A percentile compares a stretch with the other conserved stretches of the same genome.
Evolutionary conservation across 2,329 filamentous ascomycete genomes (phyloP).

Genomic region (Alternaria rosae): DNA sequence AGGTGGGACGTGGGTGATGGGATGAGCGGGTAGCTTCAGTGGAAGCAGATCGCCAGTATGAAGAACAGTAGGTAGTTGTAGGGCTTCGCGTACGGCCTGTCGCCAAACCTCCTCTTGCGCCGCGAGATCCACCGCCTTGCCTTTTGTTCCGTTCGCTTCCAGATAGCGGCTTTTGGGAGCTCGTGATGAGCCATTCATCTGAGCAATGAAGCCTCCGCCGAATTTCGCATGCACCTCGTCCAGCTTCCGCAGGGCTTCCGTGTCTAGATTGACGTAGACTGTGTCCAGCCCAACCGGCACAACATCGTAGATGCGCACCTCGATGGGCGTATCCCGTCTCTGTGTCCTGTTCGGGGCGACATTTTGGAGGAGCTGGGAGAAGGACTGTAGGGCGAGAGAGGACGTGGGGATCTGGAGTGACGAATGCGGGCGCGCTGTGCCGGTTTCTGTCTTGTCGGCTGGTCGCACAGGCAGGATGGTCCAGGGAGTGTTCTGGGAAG

Average conservation of each 20-base stretch:
- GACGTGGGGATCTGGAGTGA: constrained; percentile 80
- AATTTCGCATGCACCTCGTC: constrained; percentile 86
- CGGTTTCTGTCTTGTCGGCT: constrained; percentile 32
- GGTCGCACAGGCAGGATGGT: constrained; percentile 79
- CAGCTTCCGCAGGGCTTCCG: constrained; percentile 77
- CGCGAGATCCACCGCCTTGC: constrained; percentile 27
- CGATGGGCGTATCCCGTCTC: constrained; percentile 77
- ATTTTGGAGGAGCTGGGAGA: constrained; percentile 75
- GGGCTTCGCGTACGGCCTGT: constrained; percentile 70
- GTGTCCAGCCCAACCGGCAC: constrained; percentile 81
- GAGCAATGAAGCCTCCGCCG: constrained; percentile 65
- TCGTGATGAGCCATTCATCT: constrained; percentile 44
- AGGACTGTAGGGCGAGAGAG: constrained; percentile 78
- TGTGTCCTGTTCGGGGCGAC: constrained; percentile 78
- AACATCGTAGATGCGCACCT: constrained; percentile 83
- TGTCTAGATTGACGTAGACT: constrained; percentile 85
- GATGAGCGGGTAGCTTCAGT: constrained; percentile 77
- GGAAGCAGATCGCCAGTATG: constrained; percentile 86
- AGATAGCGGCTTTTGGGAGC: constrained; percentile 39
- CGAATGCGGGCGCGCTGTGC: constrained; percentile 66
- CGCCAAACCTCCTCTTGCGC: constrained; percentile 48
- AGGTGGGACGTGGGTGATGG: constrained; percentile 83
- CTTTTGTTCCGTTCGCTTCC: constrained; percentile 49
- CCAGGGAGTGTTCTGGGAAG: constrained; percentile 74
- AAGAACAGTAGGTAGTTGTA: constrained; percentile 76